Evolutionary conservation across 2,329 filamentous ascomycete genomes (phyloP), one percentile per base, ranked within the genome.

Genomic region (Phaeophleospora eucalypticola): DNA sequence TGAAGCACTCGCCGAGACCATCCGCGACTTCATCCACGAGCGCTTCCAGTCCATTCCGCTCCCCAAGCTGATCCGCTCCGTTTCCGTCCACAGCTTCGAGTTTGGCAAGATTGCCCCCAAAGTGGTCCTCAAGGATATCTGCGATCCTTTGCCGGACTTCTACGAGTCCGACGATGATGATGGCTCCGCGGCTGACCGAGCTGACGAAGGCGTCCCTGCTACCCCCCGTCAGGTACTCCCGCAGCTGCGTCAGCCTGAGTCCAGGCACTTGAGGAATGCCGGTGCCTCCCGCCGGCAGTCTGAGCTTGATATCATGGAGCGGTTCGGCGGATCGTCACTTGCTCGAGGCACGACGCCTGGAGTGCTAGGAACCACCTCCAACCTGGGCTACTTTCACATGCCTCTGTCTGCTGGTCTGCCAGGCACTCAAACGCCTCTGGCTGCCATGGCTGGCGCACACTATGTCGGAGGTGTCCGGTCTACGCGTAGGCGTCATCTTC

Each of bases 41-140:
- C 93, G 90, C 63, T 98, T 98, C 70, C 93, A 98, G 71, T 83
- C 89, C 51, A 84, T 97, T 54, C 80, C 86, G 19, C 79, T 98
- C 38, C 93, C 93, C 49, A 87, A 89, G 62, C 96, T 98, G 77
- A 96, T 98, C 70, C 90, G 93, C 64, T 93, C 89, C 19, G 93
- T 98, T 59, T 86, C 89, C 45, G 90, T 96, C 34, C 90, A 96
- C 66, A 84, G 87, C 51, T 98, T 98, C 70, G 84, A 91, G 54
- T 96, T 98, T 66, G 93, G 93, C 39, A 81, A 76, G 20, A 82
- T 91, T 41, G 77, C 87, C 33, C 93, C 93, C 1, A 80, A 87
- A 58, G 80, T 98, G 35, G 89, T 94, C 64, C 84, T 98, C 61
- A 97, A 96, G 70, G 93, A 97, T 67, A 90, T 98, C 51, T 94